A percentile compares a stretch with the other conserved stretches of the same genome.
Evolutionary conservation across 495 filamentous ascomycete species (phyloP).

Genomic region (Ascobolus immersus): DNA sequence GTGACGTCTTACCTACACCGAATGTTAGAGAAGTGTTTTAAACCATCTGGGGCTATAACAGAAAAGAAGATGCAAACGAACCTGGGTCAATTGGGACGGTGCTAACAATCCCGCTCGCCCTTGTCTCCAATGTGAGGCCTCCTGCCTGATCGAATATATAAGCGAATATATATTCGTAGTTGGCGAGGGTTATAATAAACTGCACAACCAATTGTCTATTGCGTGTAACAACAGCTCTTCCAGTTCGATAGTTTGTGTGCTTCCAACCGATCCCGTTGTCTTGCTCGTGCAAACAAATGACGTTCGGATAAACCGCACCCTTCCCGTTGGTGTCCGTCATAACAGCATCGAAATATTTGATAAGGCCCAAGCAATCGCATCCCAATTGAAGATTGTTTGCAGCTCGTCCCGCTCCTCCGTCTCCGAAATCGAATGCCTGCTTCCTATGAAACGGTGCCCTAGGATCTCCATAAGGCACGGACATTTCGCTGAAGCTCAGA

Average conservation of each 20-base stretch:
- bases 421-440: constrained; percentile 44
- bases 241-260: constrained; percentile 40
- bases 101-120: constrained; percentile 23
- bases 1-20: constrained; percentile 23
- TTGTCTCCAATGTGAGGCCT: constrained; percentile 24
- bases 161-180: constrained; percentile 50
- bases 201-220: constrained; percentile 40
- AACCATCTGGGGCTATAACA: no score
- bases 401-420: constrained; percentile 37
- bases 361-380: constrained; percentile 42
- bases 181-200: constrained; percentile 52
- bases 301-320: constrained; percentile 29
- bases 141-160: constrained; percentile 28
- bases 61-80: no score
- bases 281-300: constrained; percentile 43
- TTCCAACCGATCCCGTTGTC: constrained; percentile 40
- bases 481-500: constrained; percentile 49
- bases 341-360: constrained; percentile 34
- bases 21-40: no score
- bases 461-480: constrained; percentile 39
- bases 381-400: constrained; percentile 42
- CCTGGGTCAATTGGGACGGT: constrained; percentile 24
- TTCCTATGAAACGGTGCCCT: constrained; percentile 41
- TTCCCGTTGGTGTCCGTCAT: constrained; percentile 31
- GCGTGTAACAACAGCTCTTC: constrained; percentile 31